phyloP scores from a whole-genome alignment of 768 basidiomycete genomes.

The Lanmaoa rubissima region DNA sequence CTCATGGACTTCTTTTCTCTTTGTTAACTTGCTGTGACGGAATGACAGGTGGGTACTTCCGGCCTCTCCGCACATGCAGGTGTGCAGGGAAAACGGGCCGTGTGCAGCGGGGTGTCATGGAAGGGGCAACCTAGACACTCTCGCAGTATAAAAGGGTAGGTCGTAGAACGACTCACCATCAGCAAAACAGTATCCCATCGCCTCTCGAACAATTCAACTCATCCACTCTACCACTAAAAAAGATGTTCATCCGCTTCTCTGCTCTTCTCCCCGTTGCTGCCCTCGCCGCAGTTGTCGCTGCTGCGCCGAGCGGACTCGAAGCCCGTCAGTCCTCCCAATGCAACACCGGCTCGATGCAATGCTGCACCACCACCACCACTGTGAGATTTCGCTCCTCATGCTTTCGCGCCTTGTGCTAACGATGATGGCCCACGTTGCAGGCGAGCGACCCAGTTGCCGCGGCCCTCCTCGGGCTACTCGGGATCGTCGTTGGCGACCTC shows the following conservation, averaged over 20 bases:
- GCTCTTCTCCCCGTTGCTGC: slow-evolving; percentile 11
- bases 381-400: not conserved
- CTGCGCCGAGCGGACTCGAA: slow-evolving; percentile 3
- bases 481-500: not conserved
- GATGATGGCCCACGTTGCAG: not conserved
- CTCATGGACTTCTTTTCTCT: not conserved
- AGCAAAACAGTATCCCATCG: not conserved
- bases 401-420: not conserved
- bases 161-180: not conserved
- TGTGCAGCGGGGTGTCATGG: not conserved
- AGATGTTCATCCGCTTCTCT: slow-evolving; percentile 10
- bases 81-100: no score
- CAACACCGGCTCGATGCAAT: slow-evolving; percentile 3
- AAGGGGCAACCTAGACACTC: not conserved
- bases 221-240: not conserved
- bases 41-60: not conserved
- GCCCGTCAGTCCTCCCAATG: slow-evolving; percentile 8
- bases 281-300: slow-evolving; percentile 5
- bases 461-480: not conserved
- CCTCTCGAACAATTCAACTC: not conserved
- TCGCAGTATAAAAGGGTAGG: slow-evolving; percentile 10
- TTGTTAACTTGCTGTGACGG: not conserved
- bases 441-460: not conserved
- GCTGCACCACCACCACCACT: not conserved
- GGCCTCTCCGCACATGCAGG: not conserved